Percentiles rank a stretch among this genome's conserved stretches.
phyloP scores from a whole-genome alignment of 495 filamentous ascomycete genomes.

The Penicillium verhagenii region DNA sequence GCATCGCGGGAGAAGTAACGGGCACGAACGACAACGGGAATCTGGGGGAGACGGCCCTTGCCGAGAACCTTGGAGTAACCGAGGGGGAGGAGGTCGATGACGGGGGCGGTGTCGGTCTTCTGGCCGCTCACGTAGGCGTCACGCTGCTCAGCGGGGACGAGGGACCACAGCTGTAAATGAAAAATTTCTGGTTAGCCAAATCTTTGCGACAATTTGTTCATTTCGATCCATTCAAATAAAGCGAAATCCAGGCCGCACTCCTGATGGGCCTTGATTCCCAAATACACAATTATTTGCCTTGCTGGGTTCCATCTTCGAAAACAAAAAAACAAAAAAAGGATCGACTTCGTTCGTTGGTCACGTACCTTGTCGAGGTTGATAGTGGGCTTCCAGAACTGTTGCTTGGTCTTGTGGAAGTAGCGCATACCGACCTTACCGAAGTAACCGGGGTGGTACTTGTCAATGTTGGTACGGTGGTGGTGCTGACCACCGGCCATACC shows the following conservation, averaged over 20 bases:
- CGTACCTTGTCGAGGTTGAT: conserved; percentile 90
- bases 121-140: conserved; percentile 74
- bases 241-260: background rate
- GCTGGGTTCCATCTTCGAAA: background rate
- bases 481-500: conserved; percentile 95
- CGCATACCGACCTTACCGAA: conserved; percentile 98
- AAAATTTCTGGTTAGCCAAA: conserved; percentile 21
- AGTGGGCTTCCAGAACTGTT: conserved; percentile 89
- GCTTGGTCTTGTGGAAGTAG: conserved; percentile 85
- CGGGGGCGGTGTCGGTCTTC: conserved; percentile 79
- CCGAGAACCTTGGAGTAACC: conserved; percentile 93
- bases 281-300: conserved; percentile 6
- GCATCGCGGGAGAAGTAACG: conserved; percentile 84
- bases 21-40: conserved; percentile 85
- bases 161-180: conserved; percentile 67
- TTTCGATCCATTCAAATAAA: background rate
- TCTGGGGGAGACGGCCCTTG: conserved; percentile 83
- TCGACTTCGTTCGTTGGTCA: conserved; percentile 17
- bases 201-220: background rate
- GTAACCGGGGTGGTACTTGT: conserved; percentile 96
- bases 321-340: too few relatives aligned
- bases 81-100: conserved; percentile 87
- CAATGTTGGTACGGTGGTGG: conserved; percentile 91
- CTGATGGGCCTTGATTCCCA: background rate
- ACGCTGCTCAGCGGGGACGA: conserved; percentile 77